A percentile compares a stretch with the other conserved stretches of the same genome.
Conservation (phyloP, 805 yeast species). For the Yarrowia divulgata region DNA sequence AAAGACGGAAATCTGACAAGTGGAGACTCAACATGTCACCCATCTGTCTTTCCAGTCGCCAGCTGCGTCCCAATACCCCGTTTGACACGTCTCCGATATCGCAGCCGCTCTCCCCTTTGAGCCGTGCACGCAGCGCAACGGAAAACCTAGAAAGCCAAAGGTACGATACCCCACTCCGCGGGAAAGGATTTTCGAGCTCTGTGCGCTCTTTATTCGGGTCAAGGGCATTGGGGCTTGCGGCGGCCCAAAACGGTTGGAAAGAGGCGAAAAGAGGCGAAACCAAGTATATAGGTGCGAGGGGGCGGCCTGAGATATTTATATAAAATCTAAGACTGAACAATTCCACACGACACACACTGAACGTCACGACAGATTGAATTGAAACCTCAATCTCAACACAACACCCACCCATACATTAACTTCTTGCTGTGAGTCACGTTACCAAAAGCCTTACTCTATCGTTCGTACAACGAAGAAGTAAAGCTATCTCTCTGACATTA, state of each 20-base stretch:
- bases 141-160: constrained; percentile 4
- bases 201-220: constrained; percentile 35
- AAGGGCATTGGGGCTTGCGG: constrained; percentile 32
- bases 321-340: too few species aligned
- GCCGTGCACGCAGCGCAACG: constrained; percentile 1
- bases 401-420: constrained; percentile 21
- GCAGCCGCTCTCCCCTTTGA: constrained; percentile 26
- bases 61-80: not conserved
- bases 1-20: not conserved
- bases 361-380: too few species aligned
- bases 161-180: constrained; percentile 39
- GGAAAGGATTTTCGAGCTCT: constrained; percentile 33
- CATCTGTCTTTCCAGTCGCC: not conserved
- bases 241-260: not conserved
- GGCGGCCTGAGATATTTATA: too few species aligned
- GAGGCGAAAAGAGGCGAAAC: not conserved
- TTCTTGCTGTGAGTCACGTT: constrained; percentile 39
- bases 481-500: too few species aligned
- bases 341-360: not conserved
- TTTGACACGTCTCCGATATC: not conserved
- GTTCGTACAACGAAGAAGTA: not conserved
- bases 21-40: not conserved
- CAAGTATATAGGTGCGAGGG: not conserved
- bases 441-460: not conserved
- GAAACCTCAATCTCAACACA: too few species aligned